Evolutionary conservation across 805 yeast genomes (phyloP).

Genomic region (Yarrowia deformans): DNA sequence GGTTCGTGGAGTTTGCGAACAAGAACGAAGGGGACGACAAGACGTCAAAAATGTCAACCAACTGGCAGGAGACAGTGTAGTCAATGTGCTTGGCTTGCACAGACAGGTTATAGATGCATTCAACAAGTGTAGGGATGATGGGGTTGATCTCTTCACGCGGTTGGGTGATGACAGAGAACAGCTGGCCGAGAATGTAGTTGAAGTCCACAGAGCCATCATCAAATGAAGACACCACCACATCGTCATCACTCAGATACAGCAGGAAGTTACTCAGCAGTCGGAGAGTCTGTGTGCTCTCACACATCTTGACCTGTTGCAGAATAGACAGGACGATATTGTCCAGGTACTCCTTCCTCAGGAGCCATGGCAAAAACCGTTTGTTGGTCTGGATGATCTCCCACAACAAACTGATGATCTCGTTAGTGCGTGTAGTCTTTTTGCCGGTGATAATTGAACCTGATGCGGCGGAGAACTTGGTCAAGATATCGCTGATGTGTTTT

Average conservation of each 20-base stretch:
- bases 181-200: slow-evolving; percentile 23
- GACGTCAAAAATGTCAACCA: slow-evolving; percentile 33
- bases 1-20: slow-evolving; percentile 31
- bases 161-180: slow-evolving; percentile 15
- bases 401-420: slow-evolving; percentile 18
- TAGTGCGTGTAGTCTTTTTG: neutral
- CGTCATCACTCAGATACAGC: slow-evolving; percentile 31
- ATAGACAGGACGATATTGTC: slow-evolving; percentile 3
- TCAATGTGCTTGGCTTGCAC: slow-evolving; percentile 30
- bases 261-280: slow-evolving; percentile 24
- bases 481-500: slow-evolving; percentile 23
- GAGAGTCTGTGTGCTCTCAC: slow-evolving; percentile 8
- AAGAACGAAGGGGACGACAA: slow-evolving; percentile 23
- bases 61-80: slow-evolving; percentile 24
- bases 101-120: slow-evolving; percentile 30
- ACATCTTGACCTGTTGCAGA: slow-evolving; percentile 16
- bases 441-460: slow-evolving; percentile 9
- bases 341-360: slow-evolving; percentile 22
- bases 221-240: slow-evolving; percentile 24
- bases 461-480: slow-evolving; percentile 15
- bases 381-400: slow-evolving; percentile 38
- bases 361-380: slow-evolving; percentile 23
- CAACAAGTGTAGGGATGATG: slow-evolving; percentile 29
- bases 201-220: slow-evolving; percentile 28
- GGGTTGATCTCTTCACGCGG: slow-evolving; percentile 33